Percentiles rank a stretch among this genome's conserved stretches.
These are phyloP conservation scores for Hypoxylon intermedium DNA, from an alignment of 495 filamentous ascomycete species.

Conservation along the genomic window DNA sequence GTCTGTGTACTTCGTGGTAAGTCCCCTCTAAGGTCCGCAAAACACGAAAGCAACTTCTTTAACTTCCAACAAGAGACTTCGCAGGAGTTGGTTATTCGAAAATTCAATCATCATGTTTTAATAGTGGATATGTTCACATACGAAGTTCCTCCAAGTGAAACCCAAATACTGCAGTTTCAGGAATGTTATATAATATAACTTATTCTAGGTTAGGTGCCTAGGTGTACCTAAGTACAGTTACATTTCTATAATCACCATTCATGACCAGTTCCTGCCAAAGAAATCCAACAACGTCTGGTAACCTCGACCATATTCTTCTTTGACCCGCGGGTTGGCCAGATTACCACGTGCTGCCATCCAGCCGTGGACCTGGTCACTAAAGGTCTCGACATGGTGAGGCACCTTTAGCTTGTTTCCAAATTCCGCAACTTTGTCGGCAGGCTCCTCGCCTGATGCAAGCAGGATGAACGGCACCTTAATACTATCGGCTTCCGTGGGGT, in stretches of 20 bases:
- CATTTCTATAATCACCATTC: too few species aligned
- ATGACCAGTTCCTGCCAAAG: conserved; percentile 66
- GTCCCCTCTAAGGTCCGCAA: too few species aligned
- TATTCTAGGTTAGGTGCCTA: background rate
- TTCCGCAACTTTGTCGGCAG: conserved; percentile 57
- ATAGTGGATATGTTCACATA: too few species aligned
- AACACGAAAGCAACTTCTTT: too few species aligned
- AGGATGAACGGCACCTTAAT: conserved; percentile 58
- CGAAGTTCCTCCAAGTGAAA: too few species aligned
- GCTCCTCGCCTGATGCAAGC: conserved; percentile 60
- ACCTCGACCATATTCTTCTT: conserved; percentile 68
- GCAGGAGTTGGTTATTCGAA: too few species aligned
- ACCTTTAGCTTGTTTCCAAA: conserved; percentile 63
- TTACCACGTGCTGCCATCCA: conserved; percentile 70
- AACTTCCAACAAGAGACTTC: too few species aligned
- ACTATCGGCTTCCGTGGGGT: conserved; percentile 46
- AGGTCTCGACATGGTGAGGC: conserved; percentile 67
- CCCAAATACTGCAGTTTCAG: too few species aligned
- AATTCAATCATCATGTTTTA: too few species aligned
- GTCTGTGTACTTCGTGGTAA: too few species aligned
- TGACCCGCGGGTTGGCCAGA: conserved; percentile 62
- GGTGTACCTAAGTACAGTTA: too few species aligned
- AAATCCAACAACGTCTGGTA: conserved; percentile 65
- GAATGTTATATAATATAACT: too few species aligned
- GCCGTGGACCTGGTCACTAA: conserved; percentile 68